phyloP scores from a whole-genome alignment of 192 early-diverging fungal genomes.

The Ambispora gerdemannii region DNA sequence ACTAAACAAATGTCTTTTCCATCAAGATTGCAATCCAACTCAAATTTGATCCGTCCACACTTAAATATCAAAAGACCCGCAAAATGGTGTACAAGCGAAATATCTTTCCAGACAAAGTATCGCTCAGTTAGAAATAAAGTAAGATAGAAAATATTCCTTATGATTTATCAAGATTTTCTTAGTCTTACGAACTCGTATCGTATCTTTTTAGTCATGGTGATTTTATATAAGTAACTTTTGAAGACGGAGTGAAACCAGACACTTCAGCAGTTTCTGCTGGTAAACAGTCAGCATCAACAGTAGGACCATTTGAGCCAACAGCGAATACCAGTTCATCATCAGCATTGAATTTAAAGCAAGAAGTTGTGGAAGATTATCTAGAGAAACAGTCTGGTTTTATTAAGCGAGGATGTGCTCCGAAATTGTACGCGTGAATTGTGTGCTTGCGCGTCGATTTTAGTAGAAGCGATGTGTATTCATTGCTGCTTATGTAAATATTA shows the following conservation, averaged over 20 bases:
- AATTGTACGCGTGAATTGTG: constrained; percentile 60
- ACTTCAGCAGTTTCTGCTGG: constrained; percentile 9
- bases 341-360: constrained; percentile 48
- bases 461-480: no score
- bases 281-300: no score
- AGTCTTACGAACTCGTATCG: no score
- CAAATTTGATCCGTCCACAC: constrained; percentile 42
- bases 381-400: constrained; percentile 83
- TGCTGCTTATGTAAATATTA: no score
- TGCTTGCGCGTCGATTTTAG: not conserved
- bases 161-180: no score
- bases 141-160: not conserved
- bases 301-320: constrained; percentile 32
- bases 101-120: constrained; percentile 38
- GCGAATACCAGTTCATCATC: constrained; percentile 22
- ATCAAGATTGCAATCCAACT: constrained; percentile 45
- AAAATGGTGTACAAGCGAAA: constrained; percentile 31
- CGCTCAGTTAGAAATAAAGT: constrained; percentile 40
- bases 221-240: constrained; percentile 49
- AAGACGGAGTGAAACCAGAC: no score
- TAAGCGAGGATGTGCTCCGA: constrained; percentile 68
- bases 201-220: constrained; percentile 49
- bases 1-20: no score
- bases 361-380: constrained; percentile 75
- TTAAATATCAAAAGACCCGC: constrained; percentile 46